These are phyloP conservation scores for Chrysoporthe deuterocubensis DNA, from an alignment of 2,329 filamentous ascomycete species.

Conservation along the genomic window DNA sequence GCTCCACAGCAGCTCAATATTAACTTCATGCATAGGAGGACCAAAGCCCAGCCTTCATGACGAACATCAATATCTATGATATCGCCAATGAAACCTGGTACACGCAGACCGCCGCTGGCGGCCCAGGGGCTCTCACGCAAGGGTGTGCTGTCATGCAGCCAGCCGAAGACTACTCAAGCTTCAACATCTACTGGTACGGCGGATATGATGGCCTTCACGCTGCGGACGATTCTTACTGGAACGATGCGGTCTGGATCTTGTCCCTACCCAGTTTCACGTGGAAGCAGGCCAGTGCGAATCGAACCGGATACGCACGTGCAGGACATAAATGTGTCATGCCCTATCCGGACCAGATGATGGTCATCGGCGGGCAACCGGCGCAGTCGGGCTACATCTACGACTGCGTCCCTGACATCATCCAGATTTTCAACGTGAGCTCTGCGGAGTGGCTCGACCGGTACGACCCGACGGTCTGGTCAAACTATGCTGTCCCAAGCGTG, in stretches of 20 bases:
- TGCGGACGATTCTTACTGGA: slow-evolving; percentile 40
- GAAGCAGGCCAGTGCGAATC: slow-evolving; percentile 58
- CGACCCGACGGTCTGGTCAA: slow-evolving; percentile 62
- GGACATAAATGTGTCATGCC: slow-evolving; percentile 77
- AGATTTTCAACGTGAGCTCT: slow-evolving; percentile 74
- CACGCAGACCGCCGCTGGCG: slow-evolving; percentile 66
- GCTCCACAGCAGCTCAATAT: background rate
- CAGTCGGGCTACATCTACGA: slow-evolving; percentile 30
- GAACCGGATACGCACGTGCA: slow-evolving; percentile 59
- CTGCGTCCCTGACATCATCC: slow-evolving; percentile 58
- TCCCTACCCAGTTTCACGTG: slow-evolving; percentile 82
- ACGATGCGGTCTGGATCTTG: slow-evolving; percentile 78
- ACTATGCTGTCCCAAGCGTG: slow-evolving; percentile 71
- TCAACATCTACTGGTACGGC: slow-evolving; percentile 85
- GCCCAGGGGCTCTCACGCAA: slow-evolving; percentile 61
- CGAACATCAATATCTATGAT: slow-evolving; percentile 77
- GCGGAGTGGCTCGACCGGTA: slow-evolving; percentile 73
- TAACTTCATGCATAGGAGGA: slow-evolving; percentile 49
- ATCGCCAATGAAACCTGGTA: slow-evolving; percentile 71
- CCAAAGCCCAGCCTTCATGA: slow-evolving; percentile 72
- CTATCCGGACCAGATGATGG: slow-evolving; percentile 81
- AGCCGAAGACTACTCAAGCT: slow-evolving; percentile 72
- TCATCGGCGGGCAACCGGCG: slow-evolving; percentile 68
- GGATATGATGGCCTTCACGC: slow-evolving; percentile 64
- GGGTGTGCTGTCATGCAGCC: slow-evolving; percentile 76